These are phyloP conservation scores for Candida coquimbonensis DNA, from an alignment of 805 yeast species.

Conservation along the genomic window DNA sequence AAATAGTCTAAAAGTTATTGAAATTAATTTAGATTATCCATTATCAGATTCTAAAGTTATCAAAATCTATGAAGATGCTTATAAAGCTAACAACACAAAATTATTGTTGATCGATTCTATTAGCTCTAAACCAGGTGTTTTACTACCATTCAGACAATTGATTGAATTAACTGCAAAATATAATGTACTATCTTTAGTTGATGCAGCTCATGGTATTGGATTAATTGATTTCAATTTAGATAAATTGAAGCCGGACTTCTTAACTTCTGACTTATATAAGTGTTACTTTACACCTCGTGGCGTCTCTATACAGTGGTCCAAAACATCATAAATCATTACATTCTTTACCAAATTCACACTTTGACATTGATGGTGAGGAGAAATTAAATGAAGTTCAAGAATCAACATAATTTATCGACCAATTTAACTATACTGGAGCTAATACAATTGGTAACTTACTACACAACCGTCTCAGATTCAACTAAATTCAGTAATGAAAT, in stretches of 20 bases:
- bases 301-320: slow-evolving; percentile 49
- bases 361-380: slow-evolving; percentile 30
- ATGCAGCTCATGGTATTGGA: slow-evolving; percentile 71
- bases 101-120: slow-evolving; percentile 52
- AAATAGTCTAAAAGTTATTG: slow-evolving; percentile 29
- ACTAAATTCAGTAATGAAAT: slow-evolving; percentile 42
- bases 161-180: slow-evolving; percentile 38
- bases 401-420: slow-evolving; percentile 23
- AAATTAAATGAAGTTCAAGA: slow-evolving; percentile 14
- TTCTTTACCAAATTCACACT: slow-evolving; percentile 51
- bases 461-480: slow-evolving; percentile 42
- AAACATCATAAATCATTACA: slow-evolving; percentile 44
- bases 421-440: slow-evolving; percentile 48
- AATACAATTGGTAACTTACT: slow-evolving; percentile 36
- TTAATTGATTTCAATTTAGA: slow-evolving; percentile 36
- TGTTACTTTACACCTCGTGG: slow-evolving; percentile 59
- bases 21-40: slow-evolving; percentile 38
- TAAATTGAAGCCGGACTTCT: slow-evolving; percentile 49
- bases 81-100: slow-evolving; percentile 24
- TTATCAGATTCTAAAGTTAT: slow-evolving; percentile 35
- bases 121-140: slow-evolving; percentile 57
- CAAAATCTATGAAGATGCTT: slow-evolving; percentile 23
- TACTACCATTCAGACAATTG: slow-evolving; percentile 48
- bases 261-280: slow-evolving; percentile 58
- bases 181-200: slow-evolving; percentile 48